Conservation (phyloP, 805 yeast genomes). For the Debaryomyces hansenii region DNA sequence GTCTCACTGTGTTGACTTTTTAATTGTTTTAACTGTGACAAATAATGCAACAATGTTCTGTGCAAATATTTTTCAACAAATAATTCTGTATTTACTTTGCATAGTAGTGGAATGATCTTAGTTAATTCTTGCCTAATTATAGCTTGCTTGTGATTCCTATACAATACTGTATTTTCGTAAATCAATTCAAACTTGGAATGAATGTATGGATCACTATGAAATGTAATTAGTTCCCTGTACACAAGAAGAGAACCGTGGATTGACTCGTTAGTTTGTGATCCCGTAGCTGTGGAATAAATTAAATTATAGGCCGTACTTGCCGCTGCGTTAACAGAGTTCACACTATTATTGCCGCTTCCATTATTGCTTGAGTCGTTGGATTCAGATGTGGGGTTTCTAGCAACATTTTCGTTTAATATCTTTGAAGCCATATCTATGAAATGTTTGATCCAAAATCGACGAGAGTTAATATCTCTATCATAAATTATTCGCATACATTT, state of each 20-base stretch:
- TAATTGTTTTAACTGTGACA: slow-evolving; percentile 73
- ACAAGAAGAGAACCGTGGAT: slow-evolving; percentile 88
- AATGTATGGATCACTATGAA: slow-evolving; percentile 70
- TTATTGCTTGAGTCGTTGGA: slow-evolving; percentile 6
- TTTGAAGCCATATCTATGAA: slow-evolving; percentile 67
- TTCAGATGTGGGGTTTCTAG: slow-evolving; percentile 6
- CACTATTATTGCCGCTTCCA: slow-evolving; percentile 1
- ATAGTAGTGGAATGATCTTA: slow-evolving; percentile 76
- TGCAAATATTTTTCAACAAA: slow-evolving; percentile 84
- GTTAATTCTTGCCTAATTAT: slow-evolving; percentile 85
- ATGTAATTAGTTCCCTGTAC: slow-evolving; percentile 70
- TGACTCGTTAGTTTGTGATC: slow-evolving; percentile 50
- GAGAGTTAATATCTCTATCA: slow-evolving; percentile 69
- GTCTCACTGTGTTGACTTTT: slow-evolving; percentile 42
- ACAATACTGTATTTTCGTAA: slow-evolving; percentile 69
- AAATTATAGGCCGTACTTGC: slow-evolving; percentile 18
- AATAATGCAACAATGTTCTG: slow-evolving; percentile 70
- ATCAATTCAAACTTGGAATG: slow-evolving; percentile 71
- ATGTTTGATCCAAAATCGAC: slow-evolving; percentile 73
- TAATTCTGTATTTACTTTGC: slow-evolving; percentile 69
- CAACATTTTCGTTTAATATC: slow-evolving; percentile 46
- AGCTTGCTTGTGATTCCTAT: slow-evolving; percentile 74
- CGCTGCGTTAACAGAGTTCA: slow-evolving; percentile 5
- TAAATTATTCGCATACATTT: slow-evolving; percentile 77
- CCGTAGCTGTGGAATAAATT: slow-evolving; percentile 18